phyloP scores from a whole-genome alignment of 495 filamentous ascomycete species.

The Apiosordaria backusii region DNA sequence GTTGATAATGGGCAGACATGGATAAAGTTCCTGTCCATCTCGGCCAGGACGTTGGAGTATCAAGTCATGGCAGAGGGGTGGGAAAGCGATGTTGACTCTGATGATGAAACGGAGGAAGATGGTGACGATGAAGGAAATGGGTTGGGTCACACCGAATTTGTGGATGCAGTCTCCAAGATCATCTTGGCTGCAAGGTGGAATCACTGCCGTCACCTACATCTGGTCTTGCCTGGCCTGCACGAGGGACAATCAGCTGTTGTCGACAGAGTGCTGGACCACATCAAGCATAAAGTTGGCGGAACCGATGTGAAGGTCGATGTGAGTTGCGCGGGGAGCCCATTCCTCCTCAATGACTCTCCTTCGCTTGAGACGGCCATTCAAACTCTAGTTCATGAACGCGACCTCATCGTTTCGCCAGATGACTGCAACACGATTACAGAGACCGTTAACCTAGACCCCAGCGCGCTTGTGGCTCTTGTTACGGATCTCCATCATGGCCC shows the following conservation, averaged over 20 bases:
- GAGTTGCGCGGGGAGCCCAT: constrained; percentile 27
- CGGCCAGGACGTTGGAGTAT: constrained; percentile 27
- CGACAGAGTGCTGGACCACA: constrained; percentile 26
- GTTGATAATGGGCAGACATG: constrained; percentile 34
- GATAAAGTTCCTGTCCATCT: constrained; percentile 34
- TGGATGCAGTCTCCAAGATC: constrained; percentile 26
- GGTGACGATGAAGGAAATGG: constrained; percentile 11
- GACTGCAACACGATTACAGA: constrained; percentile 31
- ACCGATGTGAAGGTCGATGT: constrained; percentile 24
- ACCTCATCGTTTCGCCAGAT: constrained; percentile 20
- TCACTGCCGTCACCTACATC: constrained; percentile 30
- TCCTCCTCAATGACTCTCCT: constrained; percentile 21
- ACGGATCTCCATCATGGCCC: constrained; percentile 42
- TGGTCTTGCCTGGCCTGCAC: constrained; percentile 23
- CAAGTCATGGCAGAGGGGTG: constrained; percentile 32
- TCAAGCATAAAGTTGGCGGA: constrained; percentile 22
- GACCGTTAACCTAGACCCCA: constrained; percentile 40
- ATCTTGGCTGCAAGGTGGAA: constrained; percentile 35
- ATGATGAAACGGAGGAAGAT: constrained; percentile 12
- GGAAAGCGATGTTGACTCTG: constrained; percentile 26
- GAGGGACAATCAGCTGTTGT: constrained; percentile 29
- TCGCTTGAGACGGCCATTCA: constrained; percentile 20
- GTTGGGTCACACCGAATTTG: constrained; percentile 29
- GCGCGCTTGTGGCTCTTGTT: constrained; percentile 38
- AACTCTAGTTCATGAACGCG: constrained; percentile 24